Conservation (phyloP, 2,329 filamentous ascomycete genomes). For the Dothideomycetes sp. region DNA sequence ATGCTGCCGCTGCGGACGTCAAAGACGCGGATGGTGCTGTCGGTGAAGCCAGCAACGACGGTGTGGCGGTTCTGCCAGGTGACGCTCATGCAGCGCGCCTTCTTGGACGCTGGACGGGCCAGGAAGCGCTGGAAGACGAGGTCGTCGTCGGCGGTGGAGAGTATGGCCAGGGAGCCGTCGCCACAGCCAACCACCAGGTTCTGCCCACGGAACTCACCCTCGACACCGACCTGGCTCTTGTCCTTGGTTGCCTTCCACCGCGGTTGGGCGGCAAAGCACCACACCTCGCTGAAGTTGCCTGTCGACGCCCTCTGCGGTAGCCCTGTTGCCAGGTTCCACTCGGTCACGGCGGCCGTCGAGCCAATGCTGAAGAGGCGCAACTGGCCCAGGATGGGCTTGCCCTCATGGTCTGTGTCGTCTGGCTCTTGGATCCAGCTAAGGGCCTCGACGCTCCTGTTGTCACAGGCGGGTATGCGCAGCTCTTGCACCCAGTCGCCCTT, state of each 20-base stretch:
- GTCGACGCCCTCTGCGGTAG: conserved; percentile 70
- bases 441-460: conserved; percentile 79
- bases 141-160: conserved; percentile 77
- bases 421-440: conserved; percentile 85
- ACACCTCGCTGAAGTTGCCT: conserved; percentile 91
- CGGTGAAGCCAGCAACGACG: conserved; percentile 85
- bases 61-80: conserved; percentile 76
- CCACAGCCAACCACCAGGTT: conserved; percentile 82
- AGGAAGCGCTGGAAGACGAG: conserved; percentile 70
- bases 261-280: conserved; percentile 88
- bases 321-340: conserved; percentile 83
- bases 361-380: conserved; percentile 92
- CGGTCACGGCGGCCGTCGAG: conserved; percentile 81
- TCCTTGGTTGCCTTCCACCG: conserved; percentile 24
- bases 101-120: conserved; percentile 67
- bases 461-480: conserved; percentile 69
- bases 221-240: conserved; percentile 7
- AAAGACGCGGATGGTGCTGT: conserved; percentile 86
- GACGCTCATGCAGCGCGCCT: conserved; percentile 80
- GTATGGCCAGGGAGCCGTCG: conserved; percentile 77
- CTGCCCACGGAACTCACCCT: conserved; percentile 24
- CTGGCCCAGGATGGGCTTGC: conserved; percentile 54
- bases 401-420: conserved; percentile 55
- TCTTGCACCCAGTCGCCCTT: conserved; percentile 83
- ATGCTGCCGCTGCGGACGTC: conserved; percentile 70